Evolutionary conservation across 768 basidiomycete species (phyloP).

Genomic region (Boletus subparvulus): DNA sequence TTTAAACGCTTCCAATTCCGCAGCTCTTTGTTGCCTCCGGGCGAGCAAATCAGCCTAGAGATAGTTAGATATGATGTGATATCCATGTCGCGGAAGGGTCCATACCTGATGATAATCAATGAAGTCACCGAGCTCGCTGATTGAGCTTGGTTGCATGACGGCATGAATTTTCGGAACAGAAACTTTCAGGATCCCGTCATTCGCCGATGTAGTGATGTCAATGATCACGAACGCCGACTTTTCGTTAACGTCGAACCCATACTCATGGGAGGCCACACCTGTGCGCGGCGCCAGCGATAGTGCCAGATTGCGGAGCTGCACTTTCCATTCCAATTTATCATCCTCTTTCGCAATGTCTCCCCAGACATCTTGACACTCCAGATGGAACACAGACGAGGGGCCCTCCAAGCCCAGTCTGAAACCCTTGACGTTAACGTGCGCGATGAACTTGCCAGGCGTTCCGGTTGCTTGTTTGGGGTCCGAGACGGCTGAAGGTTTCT

Average conservation of each 20-base stretch:
- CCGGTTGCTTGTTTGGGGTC: conserved; percentile 11
- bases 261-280: conserved; percentile 32
- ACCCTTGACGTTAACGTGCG: conserved; percentile 68
- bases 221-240: conserved; percentile 83
- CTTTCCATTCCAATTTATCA: conserved; percentile 56
- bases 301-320: conserved; percentile 71
- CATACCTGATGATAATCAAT: conserved; percentile 78
- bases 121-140: conserved; percentile 88
- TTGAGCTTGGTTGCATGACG: conserved; percentile 91
- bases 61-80: conserved; percentile 11
- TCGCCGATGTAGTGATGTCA: conserved; percentile 56
- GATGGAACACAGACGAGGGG: conserved; percentile 63
- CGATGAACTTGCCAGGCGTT: conserved; percentile 39
- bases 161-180: conserved; percentile 79
- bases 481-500: conserved; percentile 20
- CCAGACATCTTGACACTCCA: conserved; percentile 74
- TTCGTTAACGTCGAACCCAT: conserved; percentile 56
- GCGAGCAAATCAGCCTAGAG: conserved; percentile 69
- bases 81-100: not conserved
- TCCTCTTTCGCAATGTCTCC: conserved; percentile 53
- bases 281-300: conserved; percentile 77
- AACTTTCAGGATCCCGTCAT: conserved; percentile 45
- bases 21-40: conserved; percentile 71
- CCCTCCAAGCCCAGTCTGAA: conserved; percentile 81
- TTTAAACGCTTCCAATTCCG: conserved; percentile 81